Evolutionary conservation across 352 stramenopile species (phyloP), one percentile per base, ranked within the genome.

Genomic region (Globisporangium iwayamae): DNA sequence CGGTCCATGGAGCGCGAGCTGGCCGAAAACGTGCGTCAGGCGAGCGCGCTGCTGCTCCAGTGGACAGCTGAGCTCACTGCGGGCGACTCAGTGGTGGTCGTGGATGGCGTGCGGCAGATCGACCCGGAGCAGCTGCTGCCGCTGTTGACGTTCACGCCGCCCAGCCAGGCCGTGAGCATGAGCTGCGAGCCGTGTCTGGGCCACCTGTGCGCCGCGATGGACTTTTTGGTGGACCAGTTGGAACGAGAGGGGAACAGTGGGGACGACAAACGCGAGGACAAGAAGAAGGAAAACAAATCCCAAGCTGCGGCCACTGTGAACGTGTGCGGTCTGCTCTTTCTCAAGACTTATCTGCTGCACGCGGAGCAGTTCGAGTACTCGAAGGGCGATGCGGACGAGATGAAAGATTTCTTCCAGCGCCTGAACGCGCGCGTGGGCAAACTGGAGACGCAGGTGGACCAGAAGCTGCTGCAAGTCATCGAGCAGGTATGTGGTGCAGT

Each of bases 271-370:
- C 14, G 50, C 32, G 6, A 39, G 20, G 28, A 72, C 58, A 32
- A 38, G 25, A 56, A n/a, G 52, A 18, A 22, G 14, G 6, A 39
- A 0, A 38, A n/a, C 6, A 8, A 20, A 16, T 32, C 46, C 32
- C 16, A 53, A 16, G 34, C 46, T 4, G n/a, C 22, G n/a, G 16
- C 34, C 50, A 70, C 70, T 0, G 69, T 89, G n/a, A 67, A 91
- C 20, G 65, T 70, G 7, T 82, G 78, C 41, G 76, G 65, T 5
- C 46, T 91, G 62, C 76, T 91, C 7, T 87, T 91, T 48, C 54
- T 91, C 38, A 84, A 91, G 66, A 91, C 79, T 7, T 85, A 76
- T 68, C 47, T 85, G 51, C 65, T 91, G 7, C 76, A 86, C 65
- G 56, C 62, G 11, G 76, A 88, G 56, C 76, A 80, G 56, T 81